Base-by-base conservation (phyloP, 768 basidiomycete species). In the Arthromyces matolae region DNA sequence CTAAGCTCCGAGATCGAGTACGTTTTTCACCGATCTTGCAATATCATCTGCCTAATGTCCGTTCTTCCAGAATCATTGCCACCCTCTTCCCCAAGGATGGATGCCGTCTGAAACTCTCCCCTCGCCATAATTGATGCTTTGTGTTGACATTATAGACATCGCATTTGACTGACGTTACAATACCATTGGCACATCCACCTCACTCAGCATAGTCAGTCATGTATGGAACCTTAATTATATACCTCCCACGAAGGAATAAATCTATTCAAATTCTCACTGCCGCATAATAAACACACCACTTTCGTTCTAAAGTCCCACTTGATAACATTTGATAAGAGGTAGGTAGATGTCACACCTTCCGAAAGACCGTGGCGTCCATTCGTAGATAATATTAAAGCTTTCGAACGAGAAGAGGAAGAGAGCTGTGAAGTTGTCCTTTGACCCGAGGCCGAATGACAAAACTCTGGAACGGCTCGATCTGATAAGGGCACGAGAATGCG, bases 81-180 rank as follows among this genome's bases (percentile, higher is more conserved):
- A 96, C 93, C 18, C 69, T 98, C 34, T 99, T 99, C 81, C 96
- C 96, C 9, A 85, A 89, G 65, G 94, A 97, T 60, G 91, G 90
- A 34, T 91, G 92, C 58, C 68, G 79, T 49, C 76, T 97, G 53
- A 89, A 83, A 61, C 79, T 95, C 57, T 75, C 79, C 2, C 86
- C 90, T 24, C 80, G 86, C 42, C 54, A 60, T 9, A 56, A 64
- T 32, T 10, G 41, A 20, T 49, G n/a, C n/a, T n/a, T n/a, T n/a
- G n/a, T n/a, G n/a, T n/a, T n/a, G n/a, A n/a, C n/a, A n/a, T n/a
- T n/a, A n/a, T n/a, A n/a, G n/a, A n/a, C n/a, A n/a, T n/a, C n/a
- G n/a, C n/a, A n/a, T n/a, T n/a, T n/a, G n/a, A n/a, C n/a, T 44
- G 32, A 44, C 24, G n/a, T 25, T 25, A 25, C 8, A 19, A n/a